Conservation (phyloP, 805 yeast genomes). For the Saccharomycodes ludwigii region DNA sequence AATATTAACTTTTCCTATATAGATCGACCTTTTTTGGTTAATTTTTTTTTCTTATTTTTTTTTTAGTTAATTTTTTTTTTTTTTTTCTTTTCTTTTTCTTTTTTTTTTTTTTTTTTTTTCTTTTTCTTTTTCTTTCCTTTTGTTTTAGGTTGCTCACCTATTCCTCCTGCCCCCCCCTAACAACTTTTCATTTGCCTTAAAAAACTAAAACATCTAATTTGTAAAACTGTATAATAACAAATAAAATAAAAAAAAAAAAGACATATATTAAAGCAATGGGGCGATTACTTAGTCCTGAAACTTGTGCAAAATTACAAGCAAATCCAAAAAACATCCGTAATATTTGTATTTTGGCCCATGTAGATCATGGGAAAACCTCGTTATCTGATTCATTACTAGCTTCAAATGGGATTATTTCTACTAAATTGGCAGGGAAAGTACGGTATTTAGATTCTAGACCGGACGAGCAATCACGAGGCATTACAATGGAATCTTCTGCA, state of each 20-base stretch:
- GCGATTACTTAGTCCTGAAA: constrained; percentile 40
- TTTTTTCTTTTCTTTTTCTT: too few relatives aligned
- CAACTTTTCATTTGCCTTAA: too few relatives aligned
- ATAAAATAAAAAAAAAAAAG: neutral
- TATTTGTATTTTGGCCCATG: constrained; percentile 94
- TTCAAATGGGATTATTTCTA: constrained; percentile 92
- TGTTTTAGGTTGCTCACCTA: too few relatives aligned
- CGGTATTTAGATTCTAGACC: constrained; percentile 86
- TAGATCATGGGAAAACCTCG: constrained; percentile 97
- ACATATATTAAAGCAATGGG: constrained; percentile 1
- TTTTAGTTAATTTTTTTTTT: too few relatives aligned
- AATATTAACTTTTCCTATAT: too few relatives aligned
- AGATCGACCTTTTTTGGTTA: too few relatives aligned
- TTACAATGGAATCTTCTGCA: constrained; percentile 96
- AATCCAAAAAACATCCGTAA: constrained; percentile 66
- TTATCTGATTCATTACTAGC: constrained; percentile 86
- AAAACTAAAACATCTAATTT: too few relatives aligned
- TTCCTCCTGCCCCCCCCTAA: too few relatives aligned
- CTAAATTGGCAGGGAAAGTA: constrained; percentile 88
- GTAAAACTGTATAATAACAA: too few relatives aligned
- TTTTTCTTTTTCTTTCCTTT: too few relatives aligned
- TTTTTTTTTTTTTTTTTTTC: too few relatives aligned
- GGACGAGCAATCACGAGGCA: constrained; percentile 92
- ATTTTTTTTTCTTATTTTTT: too few relatives aligned
- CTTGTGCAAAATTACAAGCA: constrained; percentile 53